These are phyloP conservation scores for Cucurbita pepo DNA, from an alignment of 306 rosid genomes.

Conservation along the genomic window DNA sequence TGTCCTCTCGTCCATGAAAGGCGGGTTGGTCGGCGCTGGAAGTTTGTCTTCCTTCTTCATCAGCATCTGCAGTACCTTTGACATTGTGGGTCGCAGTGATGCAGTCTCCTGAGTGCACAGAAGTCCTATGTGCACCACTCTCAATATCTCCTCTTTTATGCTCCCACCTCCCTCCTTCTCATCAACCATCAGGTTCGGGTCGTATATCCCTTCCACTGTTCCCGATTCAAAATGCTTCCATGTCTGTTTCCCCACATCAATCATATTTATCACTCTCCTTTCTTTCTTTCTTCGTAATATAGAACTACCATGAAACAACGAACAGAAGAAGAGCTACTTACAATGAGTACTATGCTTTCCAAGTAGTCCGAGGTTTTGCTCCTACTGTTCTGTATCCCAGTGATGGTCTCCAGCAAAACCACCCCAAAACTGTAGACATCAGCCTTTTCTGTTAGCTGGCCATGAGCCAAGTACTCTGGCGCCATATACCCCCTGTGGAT, in stretches of 20 bases:
- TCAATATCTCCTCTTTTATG: conserved; percentile 27
- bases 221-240: conserved; percentile 78
- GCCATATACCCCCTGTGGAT: conserved; percentile 76
- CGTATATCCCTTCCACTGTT: conserved; percentile 36
- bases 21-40: conserved; percentile 70
- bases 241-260: conserved; percentile 26
- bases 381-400: conserved; percentile 61
- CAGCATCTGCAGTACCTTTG: conserved; percentile 61
- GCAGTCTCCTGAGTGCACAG: conserved; percentile 74
- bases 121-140: conserved; percentile 75
- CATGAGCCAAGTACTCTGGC: conserved; percentile 91
- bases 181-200: conserved; percentile 41
- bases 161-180: conserved; percentile 16
- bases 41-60: conserved; percentile 44
- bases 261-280: too few relatives aligned
- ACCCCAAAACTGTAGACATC: conserved; percentile 85
- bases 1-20: conserved; percentile 69
- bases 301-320: background rate
- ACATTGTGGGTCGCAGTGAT: conserved; percentile 63
- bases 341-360: conserved; percentile 57
- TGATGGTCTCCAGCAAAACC: conserved; percentile 55
- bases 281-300: too few relatives aligned
- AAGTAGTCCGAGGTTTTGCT: conserved; percentile 55
- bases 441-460: conserved; percentile 79
- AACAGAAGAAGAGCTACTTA: conserved; percentile 17